Conservation (phyloP, 768 basidiomycete genomes). For the Amylocystis lapponica region DNA sequence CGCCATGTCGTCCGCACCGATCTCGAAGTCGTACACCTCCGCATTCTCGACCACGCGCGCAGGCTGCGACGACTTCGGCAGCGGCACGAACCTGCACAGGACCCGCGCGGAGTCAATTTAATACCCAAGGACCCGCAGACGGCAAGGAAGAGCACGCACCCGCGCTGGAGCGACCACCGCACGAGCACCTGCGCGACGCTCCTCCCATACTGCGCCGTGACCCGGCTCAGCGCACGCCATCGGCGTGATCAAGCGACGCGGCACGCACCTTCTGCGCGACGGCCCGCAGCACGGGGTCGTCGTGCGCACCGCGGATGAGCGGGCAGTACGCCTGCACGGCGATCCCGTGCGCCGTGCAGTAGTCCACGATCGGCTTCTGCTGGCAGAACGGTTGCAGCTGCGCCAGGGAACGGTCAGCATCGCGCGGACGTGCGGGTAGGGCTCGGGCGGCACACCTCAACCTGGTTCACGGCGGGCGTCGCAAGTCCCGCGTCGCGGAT, state of each 20-base stretch:
- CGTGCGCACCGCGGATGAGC: slow-evolving; percentile 43
- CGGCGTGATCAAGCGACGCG: not conserved
- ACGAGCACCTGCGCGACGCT: slow-evolving; percentile 79
- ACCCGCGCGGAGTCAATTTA: not conserved
- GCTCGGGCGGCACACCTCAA: slow-evolving; percentile 49
- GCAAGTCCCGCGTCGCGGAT: slow-evolving; percentile 56
- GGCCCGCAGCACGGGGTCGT: slow-evolving; percentile 45
- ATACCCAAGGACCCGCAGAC: too few relatives aligned
- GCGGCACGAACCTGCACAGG: slow-evolving; percentile 58
- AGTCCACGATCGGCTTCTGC: slow-evolving; percentile 73
- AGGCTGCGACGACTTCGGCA: slow-evolving; percentile 76
- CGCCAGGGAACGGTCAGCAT: not conserved
- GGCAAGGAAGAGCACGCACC: slow-evolving; percentile 42
- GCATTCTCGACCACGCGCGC: slow-evolving; percentile 69
- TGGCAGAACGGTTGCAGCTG: slow-evolving; percentile 78
- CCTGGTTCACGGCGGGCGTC: slow-evolving; percentile 72
- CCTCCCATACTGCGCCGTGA: slow-evolving; percentile 40
- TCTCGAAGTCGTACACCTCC: slow-evolving; percentile 69
- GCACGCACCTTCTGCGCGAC: slow-evolving; percentile 44
- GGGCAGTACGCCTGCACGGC: slow-evolving; percentile 51
- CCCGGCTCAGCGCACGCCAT: slow-evolving; percentile 4
- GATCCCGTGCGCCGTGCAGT: slow-evolving; percentile 38
- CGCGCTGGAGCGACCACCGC: slow-evolving; percentile 86
- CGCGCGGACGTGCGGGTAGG: not conserved
- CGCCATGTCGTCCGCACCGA: slow-evolving; percentile 59